Percentiles rank a stretch among this genome's conserved stretches.
Conservation (phyloP, 257 asterid species). For the Craterostigma plantagineum region DNA sequence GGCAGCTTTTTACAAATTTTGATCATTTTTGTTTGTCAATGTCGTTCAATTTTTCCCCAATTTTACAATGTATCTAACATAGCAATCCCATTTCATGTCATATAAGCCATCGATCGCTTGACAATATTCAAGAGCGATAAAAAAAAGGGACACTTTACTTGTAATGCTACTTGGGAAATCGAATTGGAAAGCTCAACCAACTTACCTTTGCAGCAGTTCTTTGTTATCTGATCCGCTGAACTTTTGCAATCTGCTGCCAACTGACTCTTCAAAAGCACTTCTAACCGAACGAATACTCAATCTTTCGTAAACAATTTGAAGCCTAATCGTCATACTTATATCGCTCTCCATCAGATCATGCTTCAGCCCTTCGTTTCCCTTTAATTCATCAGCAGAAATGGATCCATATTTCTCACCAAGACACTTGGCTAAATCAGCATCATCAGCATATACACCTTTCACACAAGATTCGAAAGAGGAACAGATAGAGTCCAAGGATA, state of each 20-base stretch:
- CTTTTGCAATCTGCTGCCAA: conserved; percentile 50
- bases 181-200: no score
- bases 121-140: no score
- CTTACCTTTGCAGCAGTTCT: conserved; percentile 63
- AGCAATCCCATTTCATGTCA: no score
- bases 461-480: conserved; percentile 5
- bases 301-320: conserved; percentile 75
- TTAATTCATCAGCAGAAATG: conserved; percentile 27
- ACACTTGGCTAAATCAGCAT: conserved; percentile 29
- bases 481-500: not conserved
- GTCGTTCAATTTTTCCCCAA: no score
- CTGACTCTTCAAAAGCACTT: conserved; percentile 70
- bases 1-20: no score
- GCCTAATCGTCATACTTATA: conserved; percentile 62
- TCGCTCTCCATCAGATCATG: conserved; percentile 58
- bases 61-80: no score
- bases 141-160: no score
- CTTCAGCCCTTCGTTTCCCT: conserved; percentile 19
- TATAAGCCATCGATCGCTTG: no score
- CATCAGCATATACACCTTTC: conserved; percentile 79
- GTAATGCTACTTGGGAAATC: no score
- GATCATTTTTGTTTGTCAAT: no score
- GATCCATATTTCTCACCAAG: conserved; percentile 36
- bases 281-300: conserved; percentile 59
- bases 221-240: conserved; percentile 54